Conservation (phyloP, 148 eudicot species). For the Fagopyrum tataricum region DNA sequence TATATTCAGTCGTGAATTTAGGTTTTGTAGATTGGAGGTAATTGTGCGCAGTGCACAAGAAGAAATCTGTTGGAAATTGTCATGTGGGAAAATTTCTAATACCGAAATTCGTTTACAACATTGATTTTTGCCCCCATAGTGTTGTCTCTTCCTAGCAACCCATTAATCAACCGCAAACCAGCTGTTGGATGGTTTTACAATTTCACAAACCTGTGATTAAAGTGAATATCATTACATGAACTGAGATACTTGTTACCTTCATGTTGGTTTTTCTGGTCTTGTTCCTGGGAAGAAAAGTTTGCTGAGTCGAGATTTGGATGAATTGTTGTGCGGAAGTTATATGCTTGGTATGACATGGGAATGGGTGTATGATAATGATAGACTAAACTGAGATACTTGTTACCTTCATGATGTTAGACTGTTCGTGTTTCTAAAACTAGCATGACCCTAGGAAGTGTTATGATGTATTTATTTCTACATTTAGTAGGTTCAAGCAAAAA, state of each 20-base stretch:
- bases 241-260: no score
- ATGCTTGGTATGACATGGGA: not conserved
- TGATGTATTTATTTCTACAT: not conserved
- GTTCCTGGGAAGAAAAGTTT: not conserved
- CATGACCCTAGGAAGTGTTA: not conserved
- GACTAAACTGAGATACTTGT: not conserved
- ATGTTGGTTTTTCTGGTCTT: not conserved
- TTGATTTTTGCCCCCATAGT: no score
- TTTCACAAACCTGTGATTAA: no score
- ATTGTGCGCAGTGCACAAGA: not conserved
- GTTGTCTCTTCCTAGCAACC: no score
- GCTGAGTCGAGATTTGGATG: not conserved
- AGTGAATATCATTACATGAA: not conserved
- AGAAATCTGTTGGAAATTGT: not conserved
- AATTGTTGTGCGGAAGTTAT: not conserved
- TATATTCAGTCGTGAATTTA: not conserved
- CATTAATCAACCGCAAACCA: no score
- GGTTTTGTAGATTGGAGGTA: not conserved
- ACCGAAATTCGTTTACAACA: no score
- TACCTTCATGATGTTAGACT: not conserved
- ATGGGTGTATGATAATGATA: not conserved
- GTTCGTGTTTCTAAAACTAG: not conserved
- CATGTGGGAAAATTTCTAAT: no score
- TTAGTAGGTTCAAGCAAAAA: conserved; percentile 71
- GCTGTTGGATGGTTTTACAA: not conserved